Evolutionary conservation across 768 basidiomycete species (phyloP), one percentile per base, ranked within the genome.

Genomic region (Cystofilobasidium macerans): DNA sequence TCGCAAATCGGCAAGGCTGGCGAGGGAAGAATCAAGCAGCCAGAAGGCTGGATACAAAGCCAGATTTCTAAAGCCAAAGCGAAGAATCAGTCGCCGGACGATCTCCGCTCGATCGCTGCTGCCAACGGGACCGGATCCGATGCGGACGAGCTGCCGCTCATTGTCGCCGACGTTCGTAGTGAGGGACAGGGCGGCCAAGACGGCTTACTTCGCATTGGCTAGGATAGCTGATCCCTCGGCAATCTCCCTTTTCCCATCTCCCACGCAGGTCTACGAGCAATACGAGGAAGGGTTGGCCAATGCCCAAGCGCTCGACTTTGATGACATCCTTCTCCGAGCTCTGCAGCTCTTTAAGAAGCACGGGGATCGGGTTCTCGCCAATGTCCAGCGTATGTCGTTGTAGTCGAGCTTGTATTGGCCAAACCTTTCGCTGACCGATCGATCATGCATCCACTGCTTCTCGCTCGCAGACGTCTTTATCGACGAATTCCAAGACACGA

Each of bases 401-500:
- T 36, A 13, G 45, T 5, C 16, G 0, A 22, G 22, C 18, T 36
- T 22, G 26, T 26, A 28, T 32, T 26, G 22, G 1, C 22, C 22
- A 20, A 16, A 12, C n/a, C 35, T 35, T 20, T 16, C 7, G 20
- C 16, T 48, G 45, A 48, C 9, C 24, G 7, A 20, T 51, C 28
- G n/a, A 26, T 30, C 48, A n/a, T n/a, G n/a, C n/a, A n/a, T 51
- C 24, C 24, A 5, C 24, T 24, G 6, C 24, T 51, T 12, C 48
- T 5, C 2, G 7, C 7, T n/a, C 57, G 22, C 58, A 38, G 57
- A 66, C 32, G 53, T 61, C 51, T 54, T 90, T 6, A 86, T 88
- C 22, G 87, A 88, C 72, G 87, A 90, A 76, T 90, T 89, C 82
- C 88, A 76, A 76, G 89, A 92, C 74, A 90, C 88, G 0, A 91